phyloP scores from a whole-genome alignment of 495 filamentous ascomycete genomes.

The Geoglossum glabrum region DNA sequence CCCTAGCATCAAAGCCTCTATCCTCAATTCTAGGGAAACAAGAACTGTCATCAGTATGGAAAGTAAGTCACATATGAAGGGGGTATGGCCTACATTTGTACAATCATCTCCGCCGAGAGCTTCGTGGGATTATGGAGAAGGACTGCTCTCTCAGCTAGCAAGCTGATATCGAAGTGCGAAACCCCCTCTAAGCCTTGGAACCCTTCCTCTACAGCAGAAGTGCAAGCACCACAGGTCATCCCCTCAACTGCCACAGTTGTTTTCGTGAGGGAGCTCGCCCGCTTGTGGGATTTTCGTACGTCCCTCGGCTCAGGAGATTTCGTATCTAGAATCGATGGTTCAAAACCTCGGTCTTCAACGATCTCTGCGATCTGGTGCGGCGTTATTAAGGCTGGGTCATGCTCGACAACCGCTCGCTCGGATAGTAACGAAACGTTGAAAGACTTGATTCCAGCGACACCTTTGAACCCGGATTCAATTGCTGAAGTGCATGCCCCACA shows the following conservation, averaged over 20 bases:
- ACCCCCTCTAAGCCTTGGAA: conserved; percentile 62
- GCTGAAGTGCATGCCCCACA: conserved; percentile 89
- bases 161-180: conserved; percentile 75
- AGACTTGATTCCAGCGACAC: conserved; percentile 21
- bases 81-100: conserved; percentile 25
- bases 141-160: conserved; percentile 81
- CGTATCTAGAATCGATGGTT: conserved; percentile 21
- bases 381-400: conserved; percentile 23
- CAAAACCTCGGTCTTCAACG: conserved; percentile 25
- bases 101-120: conserved; percentile 48
- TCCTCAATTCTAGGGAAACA: conserved; percentile 52
- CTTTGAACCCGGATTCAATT: conserved; percentile 60
- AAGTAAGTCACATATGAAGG: neutral
- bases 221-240: conserved; percentile 96
- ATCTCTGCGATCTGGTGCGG: conserved; percentile 57
- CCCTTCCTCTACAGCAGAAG: conserved; percentile 68
- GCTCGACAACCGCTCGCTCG: conserved; percentile 35
- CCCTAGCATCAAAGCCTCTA: conserved; percentile 71
- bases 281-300: conserved; percentile 7
- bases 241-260: conserved; percentile 78
- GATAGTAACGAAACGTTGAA: conserved; percentile 30
- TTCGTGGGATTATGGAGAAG: conserved; percentile 58
- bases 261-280: conserved; percentile 24
- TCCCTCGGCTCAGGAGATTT: conserved; percentile 7
- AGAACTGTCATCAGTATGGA: neutral